A percentile compares a stretch with the other conserved stretches of the same genome.
These are phyloP conservation scores for Lagenidium giganteum DNA, from an alignment of 352 stramenopile species.

Conservation along the genomic window DNA sequence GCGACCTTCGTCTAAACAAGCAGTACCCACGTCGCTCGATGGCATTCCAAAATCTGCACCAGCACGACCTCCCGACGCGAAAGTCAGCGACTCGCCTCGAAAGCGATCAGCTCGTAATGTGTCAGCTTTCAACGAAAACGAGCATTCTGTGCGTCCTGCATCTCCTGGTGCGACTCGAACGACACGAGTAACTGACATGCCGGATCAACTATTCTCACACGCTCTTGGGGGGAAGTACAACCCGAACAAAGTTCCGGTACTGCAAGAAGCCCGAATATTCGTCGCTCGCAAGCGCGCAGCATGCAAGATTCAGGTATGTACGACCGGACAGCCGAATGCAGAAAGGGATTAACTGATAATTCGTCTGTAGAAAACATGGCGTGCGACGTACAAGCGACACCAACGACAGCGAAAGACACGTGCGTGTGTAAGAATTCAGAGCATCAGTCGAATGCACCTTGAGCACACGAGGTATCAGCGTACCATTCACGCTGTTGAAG, in stretches of 20 bases:
- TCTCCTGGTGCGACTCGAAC: conserved; percentile 42
- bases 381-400: conserved; percentile 5
- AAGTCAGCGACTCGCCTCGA: conserved; percentile 25
- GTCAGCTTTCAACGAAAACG: conserved; percentile 32
- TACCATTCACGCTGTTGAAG: conserved; percentile 4
- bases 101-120: conserved; percentile 25
- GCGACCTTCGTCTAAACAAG: too few species aligned
- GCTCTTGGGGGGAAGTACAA: conserved; percentile 44
- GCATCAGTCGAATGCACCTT: conserved; percentile 16
- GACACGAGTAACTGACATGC: conserved; percentile 29
- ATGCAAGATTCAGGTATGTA: conserved; percentile 43
- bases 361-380: conserved; percentile 14
- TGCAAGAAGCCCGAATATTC: conserved; percentile 39
- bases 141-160: conserved; percentile 28
- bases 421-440: conserved; percentile 22
- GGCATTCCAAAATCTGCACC: conserved; percentile 17
- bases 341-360: too few species aligned
- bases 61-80: conserved; percentile 16
- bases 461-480: conserved; percentile 10
- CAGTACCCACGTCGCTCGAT: too few species aligned
- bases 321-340: neutral
- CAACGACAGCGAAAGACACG: conserved; percentile 5
- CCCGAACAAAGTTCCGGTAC: conserved; percentile 35
- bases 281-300: conserved; percentile 38
- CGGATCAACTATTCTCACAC: conserved; percentile 39